Conservation (phyloP, 78 protist genomes). For the Dictyostelium discoideum region dicty_2.7 NC_007088.5:2799001-2799500, state of each 20-base stretch:
- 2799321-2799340: neutral
- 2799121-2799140: conserved; percentile 31
- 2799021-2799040: neutral
- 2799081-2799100: conserved; percentile 58
- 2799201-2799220: conserved; percentile 41
- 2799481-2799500: no score
- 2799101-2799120: conserved; percentile 23
- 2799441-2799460: neutral
- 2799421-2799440: neutral
- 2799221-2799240: conserved; percentile 51
- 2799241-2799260: conserved; percentile 38
- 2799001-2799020: neutral
- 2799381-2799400: conserved; percentile 54
- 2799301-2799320: neutral
- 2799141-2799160: conserved; percentile 12
- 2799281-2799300: neutral
- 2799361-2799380: conserved; percentile 39
- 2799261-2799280: conserved; percentile 43
- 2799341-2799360: neutral
- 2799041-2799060: no score
- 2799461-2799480: neutral
- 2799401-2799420: conserved; percentile 71
- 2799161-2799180: conserved; percentile 19
- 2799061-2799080: conserved; percentile 20
- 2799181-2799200: conserved; percentile 53